Evolutionary conservation across 1,284 basidiomycete genomes (phyloP).

Genomic region (Boletellus sp.): DNA sequence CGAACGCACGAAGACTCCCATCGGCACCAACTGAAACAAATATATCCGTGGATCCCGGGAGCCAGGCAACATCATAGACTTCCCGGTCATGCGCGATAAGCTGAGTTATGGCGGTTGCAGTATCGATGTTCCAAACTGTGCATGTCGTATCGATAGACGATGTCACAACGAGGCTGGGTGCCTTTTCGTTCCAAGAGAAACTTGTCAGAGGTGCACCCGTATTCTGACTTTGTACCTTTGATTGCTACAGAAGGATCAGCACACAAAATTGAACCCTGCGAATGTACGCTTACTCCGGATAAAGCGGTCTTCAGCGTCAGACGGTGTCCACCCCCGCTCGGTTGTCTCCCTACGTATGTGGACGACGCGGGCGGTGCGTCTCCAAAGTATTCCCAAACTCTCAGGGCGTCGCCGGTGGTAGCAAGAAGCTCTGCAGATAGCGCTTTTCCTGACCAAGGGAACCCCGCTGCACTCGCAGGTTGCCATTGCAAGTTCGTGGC

Average conservation of each 20-base stretch:
- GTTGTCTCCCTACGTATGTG: slow-evolving; percentile 69
- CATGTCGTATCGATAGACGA: slow-evolving; percentile 96
- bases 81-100: slow-evolving; percentile 98
- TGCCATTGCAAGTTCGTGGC: slow-evolving; percentile 84
- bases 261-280: slow-evolving; percentile 8
- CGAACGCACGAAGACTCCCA: slow-evolving; percentile 94
- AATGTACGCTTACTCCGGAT: slow-evolving; percentile 68
- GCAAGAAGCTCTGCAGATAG: slow-evolving; percentile 76
- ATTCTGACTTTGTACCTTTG: slow-evolving; percentile 80
- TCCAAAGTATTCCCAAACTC: slow-evolving; percentile 82
- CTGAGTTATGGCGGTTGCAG: slow-evolving; percentile 93
- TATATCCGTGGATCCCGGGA: slow-evolving; percentile 96
- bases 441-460: slow-evolving; percentile 62
- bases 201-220: slow-evolving; percentile 88
- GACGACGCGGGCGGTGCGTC: slow-evolving; percentile 55
- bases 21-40: slow-evolving; percentile 99
- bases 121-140: slow-evolving; percentile 97
- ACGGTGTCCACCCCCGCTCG: slow-evolving; percentile 53
- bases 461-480: slow-evolving; percentile 59
- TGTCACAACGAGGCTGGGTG: slow-evolving; percentile 86
- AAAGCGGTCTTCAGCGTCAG: slow-evolving; percentile 65
- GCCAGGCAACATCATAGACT: slow-evolving; percentile 97
- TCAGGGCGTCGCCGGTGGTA: slow-evolving; percentile 85
- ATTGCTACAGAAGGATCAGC: slow-evolving; percentile 52
- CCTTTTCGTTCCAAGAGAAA: slow-evolving; percentile 93